A percentile compares a stretch with the other conserved stretches of the same genome.
These are phyloP conservation scores for Boletus vinaceobasis DNA, from an alignment of 768 basidiomycete species.

Conservation along the genomic window DNA sequence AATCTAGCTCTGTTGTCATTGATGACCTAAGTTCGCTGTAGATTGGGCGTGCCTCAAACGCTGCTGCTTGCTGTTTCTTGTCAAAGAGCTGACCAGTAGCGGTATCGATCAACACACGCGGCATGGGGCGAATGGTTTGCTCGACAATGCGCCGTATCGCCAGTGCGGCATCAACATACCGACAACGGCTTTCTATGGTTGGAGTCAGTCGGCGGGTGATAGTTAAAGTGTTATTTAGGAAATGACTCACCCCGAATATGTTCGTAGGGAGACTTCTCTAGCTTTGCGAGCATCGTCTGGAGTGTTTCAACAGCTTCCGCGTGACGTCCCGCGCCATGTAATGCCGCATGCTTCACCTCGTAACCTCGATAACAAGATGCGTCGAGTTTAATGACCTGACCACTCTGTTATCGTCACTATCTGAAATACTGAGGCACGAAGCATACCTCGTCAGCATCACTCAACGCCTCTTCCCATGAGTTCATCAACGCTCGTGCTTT, in stretches of 20 bases:
- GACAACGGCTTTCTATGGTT: background rate
- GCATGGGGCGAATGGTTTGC: background rate
- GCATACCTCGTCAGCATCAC: background rate
- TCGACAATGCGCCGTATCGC: background rate
- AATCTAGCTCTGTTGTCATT: background rate
- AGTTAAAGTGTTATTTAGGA: too few species aligned
- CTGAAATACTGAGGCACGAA: background rate
- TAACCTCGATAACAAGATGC: conserved; percentile 2
- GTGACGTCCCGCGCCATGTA: background rate
- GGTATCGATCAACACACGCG: background rate
- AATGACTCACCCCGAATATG: background rate
- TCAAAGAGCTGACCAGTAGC: background rate
- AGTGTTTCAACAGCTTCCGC: background rate
- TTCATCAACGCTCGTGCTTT: background rate
- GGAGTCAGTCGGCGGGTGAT: too few species aligned
- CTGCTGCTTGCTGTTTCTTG: background rate
- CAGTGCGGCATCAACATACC: background rate
- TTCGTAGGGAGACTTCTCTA: background rate
- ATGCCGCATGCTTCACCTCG: conserved; percentile 1
- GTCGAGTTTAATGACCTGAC: background rate
- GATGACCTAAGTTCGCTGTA: background rate
- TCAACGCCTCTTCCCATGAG: background rate
- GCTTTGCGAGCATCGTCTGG: background rate
- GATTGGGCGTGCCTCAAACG: background rate
- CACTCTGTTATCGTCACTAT: background rate